A percentile compares a stretch with the other conserved stretches of the same genome.
phyloP scores from a whole-genome alignment of 495 filamentous ascomycete species.

The Aspergillus panamensis region DNA sequence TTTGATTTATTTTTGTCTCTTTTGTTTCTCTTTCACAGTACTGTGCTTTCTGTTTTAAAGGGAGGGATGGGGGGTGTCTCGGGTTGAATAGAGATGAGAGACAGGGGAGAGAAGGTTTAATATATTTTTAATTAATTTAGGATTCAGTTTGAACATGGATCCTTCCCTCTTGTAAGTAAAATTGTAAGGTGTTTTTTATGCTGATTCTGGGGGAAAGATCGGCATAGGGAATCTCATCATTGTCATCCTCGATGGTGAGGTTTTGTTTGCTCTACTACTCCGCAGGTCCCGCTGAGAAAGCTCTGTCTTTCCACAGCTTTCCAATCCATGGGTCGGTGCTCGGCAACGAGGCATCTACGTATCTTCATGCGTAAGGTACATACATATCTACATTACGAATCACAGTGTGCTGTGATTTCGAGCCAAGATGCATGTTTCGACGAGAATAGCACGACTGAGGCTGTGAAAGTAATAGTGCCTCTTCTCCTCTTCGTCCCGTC shows the following conservation, averaged over 20 bases:
- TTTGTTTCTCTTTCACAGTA: too few species aligned
- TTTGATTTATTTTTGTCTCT: slow-evolving; percentile 1
- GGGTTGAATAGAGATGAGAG: too few species aligned
- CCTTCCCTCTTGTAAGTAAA: too few species aligned
- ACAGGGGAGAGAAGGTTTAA: too few species aligned
- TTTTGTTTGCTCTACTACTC: not conserved
- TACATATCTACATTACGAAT: not conserved
- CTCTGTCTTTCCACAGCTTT: not conserved
- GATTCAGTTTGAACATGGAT: too few species aligned
- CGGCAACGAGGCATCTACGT: slow-evolving; percentile 2
- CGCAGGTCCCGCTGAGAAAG: slow-evolving; percentile 13
- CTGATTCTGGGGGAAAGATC: too few species aligned
- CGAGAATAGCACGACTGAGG: not conserved
- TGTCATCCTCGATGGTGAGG: not conserved
- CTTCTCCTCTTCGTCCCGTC: not conserved
- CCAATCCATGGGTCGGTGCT: not conserved
- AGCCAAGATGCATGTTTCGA: not conserved
- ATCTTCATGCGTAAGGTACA: slow-evolving; percentile 9
- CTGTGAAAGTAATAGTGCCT: not conserved
- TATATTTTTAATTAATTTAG: too few species aligned
- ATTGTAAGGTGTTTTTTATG: too few species aligned
- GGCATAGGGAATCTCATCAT: not conserved
- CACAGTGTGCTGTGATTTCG: not conserved
- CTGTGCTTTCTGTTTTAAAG: too few species aligned
- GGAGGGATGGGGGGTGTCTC: too few species aligned